These are phyloP conservation scores for Venturia effusa DNA, from an alignment of 2,329 filamentous ascomycete species.

Conservation along the genomic window DNA sequence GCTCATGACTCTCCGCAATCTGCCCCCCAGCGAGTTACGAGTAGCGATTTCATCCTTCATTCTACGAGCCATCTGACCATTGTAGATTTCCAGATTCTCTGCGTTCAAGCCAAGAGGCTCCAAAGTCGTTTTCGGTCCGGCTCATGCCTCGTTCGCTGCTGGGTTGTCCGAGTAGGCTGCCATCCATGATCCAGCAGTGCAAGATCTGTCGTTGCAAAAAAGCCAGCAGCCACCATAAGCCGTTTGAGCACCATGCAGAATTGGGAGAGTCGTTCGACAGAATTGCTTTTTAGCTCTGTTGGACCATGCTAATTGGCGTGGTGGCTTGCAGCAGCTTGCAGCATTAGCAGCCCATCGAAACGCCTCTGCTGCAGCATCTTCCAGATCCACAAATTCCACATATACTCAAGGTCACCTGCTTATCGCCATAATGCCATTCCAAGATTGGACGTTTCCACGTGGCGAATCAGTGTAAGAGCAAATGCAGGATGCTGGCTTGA, in stretches of 20 bases:
- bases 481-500: background rate
- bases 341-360: background rate
- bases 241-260: background rate
- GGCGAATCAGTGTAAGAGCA: background rate
- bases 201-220: background rate
- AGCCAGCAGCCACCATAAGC: no score
- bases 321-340: background rate
- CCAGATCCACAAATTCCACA: background rate
- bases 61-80: background rate
- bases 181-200: background rate
- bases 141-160: background rate
- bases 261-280: background rate
- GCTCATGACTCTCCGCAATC: background rate
- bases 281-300: background rate
- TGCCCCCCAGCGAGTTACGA: background rate
- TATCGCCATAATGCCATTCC: background rate
- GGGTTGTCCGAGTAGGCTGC: background rate
- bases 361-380: background rate
- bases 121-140: background rate
- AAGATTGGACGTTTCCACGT: background rate
- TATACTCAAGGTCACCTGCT: background rate
- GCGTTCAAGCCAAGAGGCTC: background rate
- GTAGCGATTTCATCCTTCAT: background rate
- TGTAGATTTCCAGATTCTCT: background rate
- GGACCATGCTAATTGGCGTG: background rate